Conservation (phyloP, 306 rosid genomes). For the Clitoria ternatea region DNA sequence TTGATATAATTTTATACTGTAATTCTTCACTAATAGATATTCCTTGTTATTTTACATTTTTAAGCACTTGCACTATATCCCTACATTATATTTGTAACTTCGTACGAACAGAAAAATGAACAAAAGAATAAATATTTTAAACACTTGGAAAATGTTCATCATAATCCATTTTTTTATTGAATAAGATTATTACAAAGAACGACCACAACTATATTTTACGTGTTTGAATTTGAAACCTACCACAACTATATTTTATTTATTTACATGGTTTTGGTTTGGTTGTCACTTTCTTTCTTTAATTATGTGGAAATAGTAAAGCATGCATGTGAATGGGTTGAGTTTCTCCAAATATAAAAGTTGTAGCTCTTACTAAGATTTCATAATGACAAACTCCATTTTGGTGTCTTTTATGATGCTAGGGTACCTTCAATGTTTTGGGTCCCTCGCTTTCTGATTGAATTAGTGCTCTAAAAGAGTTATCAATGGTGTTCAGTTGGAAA, state of each 20-base stretch:
- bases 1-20: background rate
- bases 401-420: conserved; percentile 18
- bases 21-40: background rate
- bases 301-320: conserved; percentile 9
- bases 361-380: conserved; percentile 17
- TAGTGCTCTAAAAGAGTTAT: conserved; percentile 39
- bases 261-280: background rate
- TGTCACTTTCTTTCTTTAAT: conserved; percentile 28
- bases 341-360: conserved; percentile 27
- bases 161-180: background rate
- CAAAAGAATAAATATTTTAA: background rate
- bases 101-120: background rate
- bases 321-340: conserved; percentile 20
- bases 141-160: background rate
- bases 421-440: conserved; percentile 25
- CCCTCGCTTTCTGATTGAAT: conserved; percentile 37
- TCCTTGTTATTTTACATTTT: background rate
- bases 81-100: background rate
- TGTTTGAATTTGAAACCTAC: no score
- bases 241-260: background rate
- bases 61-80: background rate
- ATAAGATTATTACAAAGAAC: background rate
- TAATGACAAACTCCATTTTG: conserved; percentile 40
- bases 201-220: background rate
- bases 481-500: conserved; percentile 29